These are phyloP conservation scores for Suillus occidentalis DNA, from an alignment of 768 basidiomycete genomes.

Conservation along the genomic window DNA sequence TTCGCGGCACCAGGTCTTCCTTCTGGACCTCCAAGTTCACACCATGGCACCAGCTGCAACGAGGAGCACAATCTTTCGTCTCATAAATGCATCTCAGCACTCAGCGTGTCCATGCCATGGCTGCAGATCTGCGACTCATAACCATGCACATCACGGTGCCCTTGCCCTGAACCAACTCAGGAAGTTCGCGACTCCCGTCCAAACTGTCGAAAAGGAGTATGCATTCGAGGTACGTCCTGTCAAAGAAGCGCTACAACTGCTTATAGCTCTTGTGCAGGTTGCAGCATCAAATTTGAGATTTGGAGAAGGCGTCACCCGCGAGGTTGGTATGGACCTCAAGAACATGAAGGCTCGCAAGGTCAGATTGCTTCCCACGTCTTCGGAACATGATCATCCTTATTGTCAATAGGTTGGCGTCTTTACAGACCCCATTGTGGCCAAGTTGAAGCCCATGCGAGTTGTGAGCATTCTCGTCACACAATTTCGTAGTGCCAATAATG, in stretches of 20 bases:
- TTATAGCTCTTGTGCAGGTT: conserved; percentile 45
- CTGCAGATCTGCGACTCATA: conserved; percentile 44
- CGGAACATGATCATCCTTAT: conserved; percentile 10
- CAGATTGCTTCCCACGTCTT: conserved; percentile 7
- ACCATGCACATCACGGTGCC: conserved; percentile 36
- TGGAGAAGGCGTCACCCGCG: conserved; percentile 85
- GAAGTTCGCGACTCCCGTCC: conserved; percentile 76
- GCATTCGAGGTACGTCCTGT: conserved; percentile 71
- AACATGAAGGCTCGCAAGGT: conserved; percentile 92
- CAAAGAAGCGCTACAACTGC: neutral
- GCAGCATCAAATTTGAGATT: conserved; percentile 88
- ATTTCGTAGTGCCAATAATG: neutral
- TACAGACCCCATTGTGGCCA: conserved; percentile 84
- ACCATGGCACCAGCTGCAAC: conserved; percentile 46
- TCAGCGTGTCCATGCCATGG: conserved; percentile 81
- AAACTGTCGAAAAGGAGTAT: conserved; percentile 77
- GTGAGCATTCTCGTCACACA: conserved; percentile 42
- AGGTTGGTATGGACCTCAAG: conserved; percentile 92
- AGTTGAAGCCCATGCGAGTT: conserved; percentile 78
- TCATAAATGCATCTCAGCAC: conserved; percentile 75
- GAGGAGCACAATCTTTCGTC: conserved; percentile 63
- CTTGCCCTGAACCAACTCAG: conserved; percentile 60
- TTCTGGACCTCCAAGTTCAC: conserved; percentile 1
- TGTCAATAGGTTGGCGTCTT: conserved; percentile 84
- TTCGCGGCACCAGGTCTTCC: conserved; percentile 21